Conservation (phyloP, 2,329 filamentous ascomycete genomes). For the Arthrobotrys iridis region DNA sequence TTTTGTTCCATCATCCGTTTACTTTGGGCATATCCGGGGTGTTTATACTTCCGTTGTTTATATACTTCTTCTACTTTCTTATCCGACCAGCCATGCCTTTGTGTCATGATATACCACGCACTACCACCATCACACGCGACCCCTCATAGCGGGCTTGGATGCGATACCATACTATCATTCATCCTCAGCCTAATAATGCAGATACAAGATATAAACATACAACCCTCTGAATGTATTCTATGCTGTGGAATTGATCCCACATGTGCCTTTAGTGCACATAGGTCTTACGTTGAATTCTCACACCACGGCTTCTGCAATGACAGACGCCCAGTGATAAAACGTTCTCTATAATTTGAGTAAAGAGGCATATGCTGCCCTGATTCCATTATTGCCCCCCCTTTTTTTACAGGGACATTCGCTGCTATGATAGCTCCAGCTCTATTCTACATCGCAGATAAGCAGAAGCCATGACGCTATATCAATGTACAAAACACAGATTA, state of each 20-base stretch:
- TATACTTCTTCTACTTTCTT: slow-evolving; percentile 44
- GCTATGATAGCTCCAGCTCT: slow-evolving; percentile 13
- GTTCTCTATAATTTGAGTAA: not conserved
- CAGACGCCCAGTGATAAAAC: not conserved
- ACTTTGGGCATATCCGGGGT: slow-evolving; percentile 52
- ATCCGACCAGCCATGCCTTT: slow-evolving; percentile 36
- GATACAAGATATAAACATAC: slow-evolving; percentile 43
- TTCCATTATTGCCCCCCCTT: not conserved
- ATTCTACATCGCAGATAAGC: slow-evolving; percentile 10
- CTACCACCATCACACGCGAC: slow-evolving; percentile 11
- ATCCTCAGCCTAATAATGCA: slow-evolving; percentile 38
- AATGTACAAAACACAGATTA: slow-evolving; percentile 3
- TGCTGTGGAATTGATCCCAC: slow-evolving; percentile 4
- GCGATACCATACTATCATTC: slow-evolving; percentile 1
- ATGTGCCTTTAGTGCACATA: not conserved
- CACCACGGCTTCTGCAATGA: not conserved
- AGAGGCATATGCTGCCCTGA: not conserved
- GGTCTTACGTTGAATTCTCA: not conserved
- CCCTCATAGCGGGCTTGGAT: slow-evolving; percentile 8
- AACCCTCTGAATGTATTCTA: slow-evolving; percentile 1
- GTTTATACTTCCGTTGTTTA: slow-evolving; percentile 53
- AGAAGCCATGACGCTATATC: slow-evolving; percentile 15
- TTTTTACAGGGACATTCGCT: not conserved
- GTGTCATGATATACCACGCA: slow-evolving; percentile 52
- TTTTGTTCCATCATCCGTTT: slow-evolving; percentile 31